Percentiles rank a stretch among this genome's conserved stretches.
Conservation (phyloP, 139 green algal genomes). For the Choricystis sp. region DNA sequence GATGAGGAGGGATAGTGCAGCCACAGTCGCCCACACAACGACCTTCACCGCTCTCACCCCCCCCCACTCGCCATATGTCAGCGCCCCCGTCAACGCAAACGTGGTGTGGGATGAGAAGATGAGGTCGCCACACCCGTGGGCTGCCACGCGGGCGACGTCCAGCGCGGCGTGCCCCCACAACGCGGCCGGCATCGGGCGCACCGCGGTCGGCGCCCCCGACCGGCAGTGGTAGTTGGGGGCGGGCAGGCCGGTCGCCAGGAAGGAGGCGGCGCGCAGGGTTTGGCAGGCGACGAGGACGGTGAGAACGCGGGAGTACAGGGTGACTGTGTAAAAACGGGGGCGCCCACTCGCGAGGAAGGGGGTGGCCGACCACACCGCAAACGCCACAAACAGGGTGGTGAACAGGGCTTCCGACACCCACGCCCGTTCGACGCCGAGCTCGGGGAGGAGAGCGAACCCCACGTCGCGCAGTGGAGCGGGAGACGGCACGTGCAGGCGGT, state of each 20-base stretch:
- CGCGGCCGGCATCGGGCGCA: constrained; percentile 35
- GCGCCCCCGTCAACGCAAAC: constrained; percentile 47
- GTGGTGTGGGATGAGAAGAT: constrained; percentile 82
- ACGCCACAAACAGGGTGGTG: constrained; percentile 41
- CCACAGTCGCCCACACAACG: constrained; percentile 12
- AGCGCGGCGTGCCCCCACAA: constrained; percentile 58
- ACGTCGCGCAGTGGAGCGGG: constrained; percentile 52
- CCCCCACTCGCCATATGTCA: constrained; percentile 48
- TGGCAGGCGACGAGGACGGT: constrained; percentile 74
- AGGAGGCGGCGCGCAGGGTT: constrained; percentile 69
- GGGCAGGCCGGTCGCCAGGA: constrained; percentile 68
- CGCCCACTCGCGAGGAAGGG: constrained; percentile 47
- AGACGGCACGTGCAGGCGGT: constrained; percentile 53
- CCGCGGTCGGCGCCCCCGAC: constrained; percentile 25
- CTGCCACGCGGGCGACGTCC: constrained; percentile 34
- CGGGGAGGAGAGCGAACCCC: constrained; percentile 52
- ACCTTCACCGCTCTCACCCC: not conserved
- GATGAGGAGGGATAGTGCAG: constrained; percentile 55
- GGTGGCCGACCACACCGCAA: constrained; percentile 70
- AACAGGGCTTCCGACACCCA: constrained; percentile 78
- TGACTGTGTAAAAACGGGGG: constrained; percentile 67
- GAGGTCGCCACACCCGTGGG: constrained; percentile 74
- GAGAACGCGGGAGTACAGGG: constrained; percentile 60
- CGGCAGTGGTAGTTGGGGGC: constrained; percentile 77
- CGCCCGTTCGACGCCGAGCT: constrained; percentile 46